These are phyloP conservation scores for Sphagnum tenellum DNA, from an alignment of 225 moss, liverwort and hornwort genomes.

Conservation along the genomic window DNA sequence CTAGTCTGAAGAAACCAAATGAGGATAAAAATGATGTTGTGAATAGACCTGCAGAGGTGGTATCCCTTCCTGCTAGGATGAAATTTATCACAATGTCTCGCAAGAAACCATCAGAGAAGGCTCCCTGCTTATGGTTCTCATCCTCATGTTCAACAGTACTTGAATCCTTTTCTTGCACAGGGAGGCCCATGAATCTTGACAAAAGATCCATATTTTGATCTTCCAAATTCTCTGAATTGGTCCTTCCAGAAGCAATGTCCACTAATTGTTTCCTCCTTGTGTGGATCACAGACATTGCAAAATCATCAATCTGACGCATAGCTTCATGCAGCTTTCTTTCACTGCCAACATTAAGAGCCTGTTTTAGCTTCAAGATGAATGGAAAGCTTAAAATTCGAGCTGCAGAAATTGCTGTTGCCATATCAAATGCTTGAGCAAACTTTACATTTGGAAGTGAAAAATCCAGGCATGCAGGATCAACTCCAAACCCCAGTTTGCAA, in stretches of 20 bases:
- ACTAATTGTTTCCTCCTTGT: constrained; percentile 10
- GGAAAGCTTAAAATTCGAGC: constrained; percentile 8
- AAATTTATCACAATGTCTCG: constrained; percentile 31
- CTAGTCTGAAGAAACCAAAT: too few relatives aligned
- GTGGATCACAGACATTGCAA: constrained; percentile 23
- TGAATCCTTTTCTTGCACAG: constrained; percentile 7
- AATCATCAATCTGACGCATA: constrained; percentile 15
- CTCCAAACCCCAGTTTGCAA: constrained; percentile 32
- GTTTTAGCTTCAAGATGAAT: constrained; percentile 15
- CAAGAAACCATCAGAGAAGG: constrained; percentile 14
- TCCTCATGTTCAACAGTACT: too few relatives aligned
- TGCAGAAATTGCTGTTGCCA: constrained; percentile 7
- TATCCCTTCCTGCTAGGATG: constrained; percentile 29
- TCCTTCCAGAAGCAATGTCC: too few relatives aligned
- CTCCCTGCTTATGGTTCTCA: not conserved
- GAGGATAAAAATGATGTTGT: too few relatives aligned
- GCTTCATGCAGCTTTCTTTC: constrained; percentile 23
- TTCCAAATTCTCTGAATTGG: not conserved
- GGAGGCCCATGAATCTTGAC: constrained; percentile 24
- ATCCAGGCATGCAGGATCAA: constrained; percentile 29
- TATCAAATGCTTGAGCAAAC: constrained; percentile 38
- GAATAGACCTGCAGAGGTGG: constrained; percentile 9
- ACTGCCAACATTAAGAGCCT: constrained; percentile 16
- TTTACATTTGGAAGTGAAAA: constrained; percentile 15
- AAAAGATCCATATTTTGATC: constrained; percentile 16